Conservation (phyloP, 208 protist genomes). For the Trichomonas tenax region DNA sequence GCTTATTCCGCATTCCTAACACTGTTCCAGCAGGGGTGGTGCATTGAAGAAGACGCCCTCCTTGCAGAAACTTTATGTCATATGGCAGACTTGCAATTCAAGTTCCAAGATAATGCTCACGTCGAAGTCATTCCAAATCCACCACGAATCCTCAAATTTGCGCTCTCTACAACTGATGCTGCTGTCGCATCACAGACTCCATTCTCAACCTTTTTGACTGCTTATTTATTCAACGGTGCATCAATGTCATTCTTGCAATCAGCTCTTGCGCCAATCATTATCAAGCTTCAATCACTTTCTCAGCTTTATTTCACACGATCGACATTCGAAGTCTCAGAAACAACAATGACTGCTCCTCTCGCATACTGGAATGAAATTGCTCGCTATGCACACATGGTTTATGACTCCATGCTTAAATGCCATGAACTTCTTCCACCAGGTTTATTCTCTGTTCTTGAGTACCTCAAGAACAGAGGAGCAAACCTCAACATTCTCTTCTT, state of each 20-base stretch:
- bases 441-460: neutral
- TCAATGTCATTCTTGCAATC: neutral
- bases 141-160: neutral
- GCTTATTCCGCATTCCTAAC: neutral
- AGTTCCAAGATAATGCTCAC: too few species aligned
- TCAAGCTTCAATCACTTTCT: conserved; percentile 18
- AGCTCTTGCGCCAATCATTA: neutral
- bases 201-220: neutral
- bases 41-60: neutral
- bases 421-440: neutral
- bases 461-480: neutral
- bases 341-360: neutral
- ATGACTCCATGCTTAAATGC: neutral
- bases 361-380: neutral
- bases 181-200: neutral
- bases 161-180: neutral
- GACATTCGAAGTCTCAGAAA: neutral
- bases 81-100: neutral
- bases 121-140: neutral
- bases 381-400: neutral
- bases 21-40: neutral
- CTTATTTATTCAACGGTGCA: neutral
- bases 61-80: neutral
- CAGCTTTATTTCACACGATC: neutral
- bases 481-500: neutral